Conservation (phyloP, 208 protist species). For the Trichomonas vaginalis region DNA sequence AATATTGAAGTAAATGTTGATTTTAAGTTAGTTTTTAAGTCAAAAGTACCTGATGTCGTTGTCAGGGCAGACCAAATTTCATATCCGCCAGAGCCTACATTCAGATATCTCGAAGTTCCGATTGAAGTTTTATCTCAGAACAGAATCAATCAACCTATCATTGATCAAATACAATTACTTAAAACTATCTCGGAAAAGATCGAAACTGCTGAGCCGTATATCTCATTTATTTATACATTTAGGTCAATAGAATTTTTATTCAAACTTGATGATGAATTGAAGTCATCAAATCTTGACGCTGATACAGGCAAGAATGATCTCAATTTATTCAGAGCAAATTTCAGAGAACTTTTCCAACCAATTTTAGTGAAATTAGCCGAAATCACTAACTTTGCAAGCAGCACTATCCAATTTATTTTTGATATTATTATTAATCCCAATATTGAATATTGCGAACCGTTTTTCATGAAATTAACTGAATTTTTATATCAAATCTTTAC, state of each 20-base stretch:
- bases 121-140: background rate
- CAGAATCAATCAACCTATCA: background rate
- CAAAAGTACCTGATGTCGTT: background rate
- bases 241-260: background rate
- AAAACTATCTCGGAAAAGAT: background rate
- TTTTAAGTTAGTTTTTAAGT: background rate
- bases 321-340: background rate
- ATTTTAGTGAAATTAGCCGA: background rate
- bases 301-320: background rate
- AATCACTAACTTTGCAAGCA: background rate
- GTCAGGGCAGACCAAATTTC: background rate
- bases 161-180: background rate
- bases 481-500: background rate
- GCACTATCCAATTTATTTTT: background rate
- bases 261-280: background rate
- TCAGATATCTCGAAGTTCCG: background rate
- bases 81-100: background rate
- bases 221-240: background rate
- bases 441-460: background rate
- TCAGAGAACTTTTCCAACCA: background rate
- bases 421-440: background rate
- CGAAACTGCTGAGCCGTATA: background rate
- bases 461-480: background rate
- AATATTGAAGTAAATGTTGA: background rate
- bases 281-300: background rate